Evolutionary conservation across 2,329 filamentous ascomycete species (phyloP), one percentile per base, ranked within the genome.

Genomic region (Hypoxylon sp.): DNA sequence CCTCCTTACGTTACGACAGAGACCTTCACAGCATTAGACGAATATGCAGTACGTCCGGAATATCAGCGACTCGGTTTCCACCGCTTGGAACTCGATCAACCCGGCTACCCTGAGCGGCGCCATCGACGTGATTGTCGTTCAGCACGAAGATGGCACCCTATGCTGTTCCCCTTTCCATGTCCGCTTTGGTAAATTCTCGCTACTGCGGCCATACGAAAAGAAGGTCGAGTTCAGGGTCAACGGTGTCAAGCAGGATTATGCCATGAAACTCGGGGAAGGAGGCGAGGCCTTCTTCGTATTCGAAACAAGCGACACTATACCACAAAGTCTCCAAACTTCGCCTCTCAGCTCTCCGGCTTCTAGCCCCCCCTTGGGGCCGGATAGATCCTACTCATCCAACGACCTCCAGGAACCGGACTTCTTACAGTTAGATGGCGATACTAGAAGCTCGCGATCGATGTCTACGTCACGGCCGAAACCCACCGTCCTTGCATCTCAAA

Each of bases 61-160:
- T 78, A 89, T 98, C 75, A 96, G 93, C 81, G 94, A 94, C 79
- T 97, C 94, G 57, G 95, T 99, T 76, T 97, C 94, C 75, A 98
- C 96, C 83, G 95, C 96, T 80, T 99, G 96, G 96, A 99, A 99
- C 82, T 98, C 94, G 27, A 97, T 99, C 86, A 99, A 99, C 81
- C 96, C 96, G 55, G 94, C 96, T 48, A 99, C 96, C 11, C 88
- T 99, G 63, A 97, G 93, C 83, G 96, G 96, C 77, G 96, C 96
- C 77, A 98, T 99, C 83, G 96, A 99, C 86, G 95, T 98, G 74
- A 97, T 99, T 74, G 95, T 99, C 61, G 94, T 99, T 65, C 94
- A 99, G 81, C 94, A 97, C 74, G 93, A 95, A 78, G 96, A 99
- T 86, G 96, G 93, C 83, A 86, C 84, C 44, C 87, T 98, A 64